Conservation (phyloP, 2,329 filamentous ascomycete genomes). For the Diplodia intermedia region DNA sequence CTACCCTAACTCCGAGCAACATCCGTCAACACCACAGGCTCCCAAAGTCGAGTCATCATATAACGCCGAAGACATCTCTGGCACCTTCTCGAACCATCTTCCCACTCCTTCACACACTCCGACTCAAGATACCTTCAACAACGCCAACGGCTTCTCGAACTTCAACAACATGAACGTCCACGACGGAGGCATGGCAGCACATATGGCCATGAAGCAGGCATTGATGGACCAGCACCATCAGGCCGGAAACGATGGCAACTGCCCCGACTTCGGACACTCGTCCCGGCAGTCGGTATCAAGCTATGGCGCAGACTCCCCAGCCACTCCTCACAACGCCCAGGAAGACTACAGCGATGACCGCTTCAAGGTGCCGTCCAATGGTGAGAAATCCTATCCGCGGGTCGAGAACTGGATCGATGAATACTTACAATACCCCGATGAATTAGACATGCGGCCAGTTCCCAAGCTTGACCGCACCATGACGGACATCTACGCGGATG, state of each 20-base stretch:
- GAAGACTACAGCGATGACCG: constrained; percentile 55
- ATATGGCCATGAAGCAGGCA: constrained; percentile 66
- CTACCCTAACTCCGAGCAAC: constrained; percentile 53
- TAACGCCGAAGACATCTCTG: constrained; percentile 47
- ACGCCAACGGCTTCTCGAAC: constrained; percentile 52
- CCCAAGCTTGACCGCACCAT: constrained; percentile 86
- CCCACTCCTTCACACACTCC: constrained; percentile 64
- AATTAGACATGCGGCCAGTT: constrained; percentile 60
- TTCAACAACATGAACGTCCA: constrained; percentile 50
- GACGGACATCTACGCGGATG: constrained; percentile 83
- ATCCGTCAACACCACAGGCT: constrained; percentile 50
- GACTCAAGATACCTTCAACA: constrained; percentile 58
- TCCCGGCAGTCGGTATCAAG: constrained; percentile 66
- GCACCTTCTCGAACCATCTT: constrained; percentile 59
- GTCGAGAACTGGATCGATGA: constrained; percentile 62
- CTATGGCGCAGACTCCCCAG: constrained; percentile 66
- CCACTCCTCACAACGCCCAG: constrained; percentile 64
- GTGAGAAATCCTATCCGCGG: constrained; percentile 55
- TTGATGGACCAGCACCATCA: constrained; percentile 59
- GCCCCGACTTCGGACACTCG: constrained; percentile 60
- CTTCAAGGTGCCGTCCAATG: constrained; percentile 60
- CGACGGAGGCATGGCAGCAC: constrained; percentile 54
- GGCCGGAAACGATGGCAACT: constrained; percentile 54
- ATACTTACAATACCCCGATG: constrained; percentile 70
- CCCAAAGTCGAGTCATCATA: constrained; percentile 41